Conservation (phyloP, 768 basidiomycete species). For the Psilocybe azurescens region DNA sequence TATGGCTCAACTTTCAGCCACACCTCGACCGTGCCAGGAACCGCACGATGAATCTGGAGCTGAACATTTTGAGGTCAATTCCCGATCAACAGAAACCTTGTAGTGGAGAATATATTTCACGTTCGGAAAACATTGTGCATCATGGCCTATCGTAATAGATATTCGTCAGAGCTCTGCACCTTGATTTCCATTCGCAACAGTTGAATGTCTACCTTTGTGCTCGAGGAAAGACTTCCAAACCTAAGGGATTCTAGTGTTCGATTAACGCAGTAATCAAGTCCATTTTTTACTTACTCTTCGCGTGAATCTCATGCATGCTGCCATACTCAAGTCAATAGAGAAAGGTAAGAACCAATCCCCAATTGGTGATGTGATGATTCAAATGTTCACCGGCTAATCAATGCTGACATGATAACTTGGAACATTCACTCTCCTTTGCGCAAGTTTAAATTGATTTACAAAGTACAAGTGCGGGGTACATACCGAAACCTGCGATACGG, state of each 20-base stretch:
- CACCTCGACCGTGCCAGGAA: conserved; percentile 74
- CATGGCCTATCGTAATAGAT: conserved; percentile 60
- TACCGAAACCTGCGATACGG: not conserved
- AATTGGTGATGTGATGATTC: no score
- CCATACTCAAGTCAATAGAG: conserved; percentile 40
- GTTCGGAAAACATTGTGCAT: conserved; percentile 80
- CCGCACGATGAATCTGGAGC: conserved; percentile 68
- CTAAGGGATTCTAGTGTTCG: conserved; percentile 36
- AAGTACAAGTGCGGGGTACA: not conserved
- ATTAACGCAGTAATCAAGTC: not conserved
- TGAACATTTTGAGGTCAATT: conserved; percentile 29
- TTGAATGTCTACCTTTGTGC: conserved; percentile 60
- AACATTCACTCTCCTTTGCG: no score
- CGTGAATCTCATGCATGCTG: conserved; percentile 77
- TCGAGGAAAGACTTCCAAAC: conserved; percentile 85
- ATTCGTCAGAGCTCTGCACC: conserved; percentile 1
- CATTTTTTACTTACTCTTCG: conserved; percentile 47
- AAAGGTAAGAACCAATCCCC: not conserved
- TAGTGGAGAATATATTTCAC: conserved; percentile 40
- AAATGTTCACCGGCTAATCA: not conserved
- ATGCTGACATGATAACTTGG: not conserved
- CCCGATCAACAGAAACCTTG: conserved; percentile 8
- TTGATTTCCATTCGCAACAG: conserved; percentile 7
- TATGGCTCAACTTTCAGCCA: conserved; percentile 77
- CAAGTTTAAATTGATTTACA: not conserved